Base-by-base conservation (phyloP, 805 yeast species). In the Clavispora carvajalis region DNA sequence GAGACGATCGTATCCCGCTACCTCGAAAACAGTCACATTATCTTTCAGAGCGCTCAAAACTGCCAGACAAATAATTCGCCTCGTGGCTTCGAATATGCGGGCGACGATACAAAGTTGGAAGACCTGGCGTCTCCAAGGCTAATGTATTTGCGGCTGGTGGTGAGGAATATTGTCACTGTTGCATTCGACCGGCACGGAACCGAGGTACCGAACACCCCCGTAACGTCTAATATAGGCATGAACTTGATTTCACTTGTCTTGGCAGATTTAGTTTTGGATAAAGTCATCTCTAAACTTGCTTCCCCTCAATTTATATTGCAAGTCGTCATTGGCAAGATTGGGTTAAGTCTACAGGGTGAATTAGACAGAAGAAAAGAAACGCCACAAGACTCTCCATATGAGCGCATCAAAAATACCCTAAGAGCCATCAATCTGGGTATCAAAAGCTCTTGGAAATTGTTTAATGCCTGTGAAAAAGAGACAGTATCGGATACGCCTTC, bases 261-360 rank as follows among this genome's bases (percentile, higher is more conserved):
- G 21, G 54, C 47, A 7, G 53, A 51, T 22, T 33, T 51, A 38
- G 53, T 49, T 12, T 30, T 51, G 11, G 39, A 22, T 9, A 47
- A 41, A 36, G 34, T 39, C 3, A 22, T 49, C 3, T 21, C 28
- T 9, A 38, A 40, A 22, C 38, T 51, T 6, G 36, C 50, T 8
- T 22, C 43, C 6, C 53, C 53, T 2, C 39, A 41, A 5, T 51
- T 51, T 22, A 37, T 46, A 3, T 21, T 45, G 7, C 38, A 43
- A 3, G 33, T 36, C 8, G 44, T 37, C 4, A 21, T 42, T 2
- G 43, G 39, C 7, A 37, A 26, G 11, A 12, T 33, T 18, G 35
- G 22, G 8, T 8, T 15, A 16, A 28, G 8, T 2, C 31, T 28
- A 8, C 31, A 8, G 19, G 11, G 7, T 19, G 12, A 15, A 16